Base-by-base conservation (phyloP, 192 early-diverging fungal species). In the Backusella mclennaniae region DNA sequence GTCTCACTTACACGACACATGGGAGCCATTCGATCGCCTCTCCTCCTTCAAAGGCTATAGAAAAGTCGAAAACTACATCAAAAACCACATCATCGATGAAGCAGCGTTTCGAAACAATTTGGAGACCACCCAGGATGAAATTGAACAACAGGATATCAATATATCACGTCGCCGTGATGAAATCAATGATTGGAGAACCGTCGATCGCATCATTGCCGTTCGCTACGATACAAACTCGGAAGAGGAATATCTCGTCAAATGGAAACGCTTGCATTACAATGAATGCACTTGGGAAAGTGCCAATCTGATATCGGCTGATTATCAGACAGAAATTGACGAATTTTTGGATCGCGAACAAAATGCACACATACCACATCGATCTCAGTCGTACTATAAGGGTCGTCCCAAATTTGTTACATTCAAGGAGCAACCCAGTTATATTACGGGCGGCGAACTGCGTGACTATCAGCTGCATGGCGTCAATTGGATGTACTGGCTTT, bases 401-500 rank as follows among this genome's bases (percentile, higher is more conserved):
- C 88, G 98, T 17, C 93, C 94, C 12, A 84, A 87, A 70, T 98
- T 96, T 84, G 91, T 94, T 77, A 86, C 84, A 36, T 85, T 97
- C 77, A 68, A 86, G 26, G 89, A 88, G 35, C 95, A 98, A 79
- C 96, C 97, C 0, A 86, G 85, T 31, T 98, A 93, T 77, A 83
- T 99, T 75, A 77, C 76, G 0, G 96, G 95, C 41, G 97, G 97
- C 17, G 86, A 95, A 69, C 88, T 99, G 66, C 90, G 97, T 41
- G 97, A 98, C 76, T 99, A 98, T 81, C 98, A 99, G 84, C 77
- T 98, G 52, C 89, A 92, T 29, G 96, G 96, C 41, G 83, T 99
- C 46, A 98, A 97, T 83, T 99, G 98, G 98, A 94, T 97, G 92
- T 95, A 95, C 4, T 89, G 93, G 73, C 84, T 99, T 52, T 99